Evolutionary conservation across 768 basidiomycete genomes (phyloP).

Genomic region (Boletus fagicola): DNA sequence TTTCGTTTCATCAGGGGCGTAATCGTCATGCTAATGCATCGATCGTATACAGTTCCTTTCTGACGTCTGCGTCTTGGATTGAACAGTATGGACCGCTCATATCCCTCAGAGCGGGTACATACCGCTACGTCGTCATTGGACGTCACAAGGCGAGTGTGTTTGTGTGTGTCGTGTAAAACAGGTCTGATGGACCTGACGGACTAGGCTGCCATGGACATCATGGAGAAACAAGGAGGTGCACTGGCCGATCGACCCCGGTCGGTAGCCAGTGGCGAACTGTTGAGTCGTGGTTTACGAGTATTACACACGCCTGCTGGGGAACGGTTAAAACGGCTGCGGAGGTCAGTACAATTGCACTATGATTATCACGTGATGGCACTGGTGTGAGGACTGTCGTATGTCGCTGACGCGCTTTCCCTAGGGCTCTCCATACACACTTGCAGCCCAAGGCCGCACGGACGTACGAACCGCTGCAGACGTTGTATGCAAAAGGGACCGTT

Average conservation of each 20-base stretch:
- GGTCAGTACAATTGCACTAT: constrained; percentile 29
- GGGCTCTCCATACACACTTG: constrained; percentile 54
- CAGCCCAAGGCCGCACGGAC: constrained; percentile 45
- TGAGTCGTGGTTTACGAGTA: constrained; percentile 53
- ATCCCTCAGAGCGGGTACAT: constrained; percentile 45
- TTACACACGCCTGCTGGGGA: constrained; percentile 49
- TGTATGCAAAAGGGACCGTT: constrained; percentile 21
- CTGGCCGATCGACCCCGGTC: constrained; percentile 47
- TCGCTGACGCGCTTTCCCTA: constrained; percentile 11
- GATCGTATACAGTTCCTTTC: constrained; percentile 3
- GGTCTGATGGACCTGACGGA: constrained; percentile 3
- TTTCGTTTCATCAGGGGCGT: not conserved
- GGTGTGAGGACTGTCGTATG: not conserved
- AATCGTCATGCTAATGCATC: not conserved
- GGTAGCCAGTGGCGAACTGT: constrained; percentile 48
- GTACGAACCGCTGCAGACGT: constrained; percentile 45
- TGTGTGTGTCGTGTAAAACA: not conserved
- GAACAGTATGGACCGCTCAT: constrained; percentile 57
- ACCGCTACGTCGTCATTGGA: constrained; percentile 20
- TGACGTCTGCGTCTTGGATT: constrained; percentile 48
- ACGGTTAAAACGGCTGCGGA: constrained; percentile 52
- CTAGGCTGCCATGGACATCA: constrained; percentile 54
- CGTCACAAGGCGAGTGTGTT: constrained; percentile 14
- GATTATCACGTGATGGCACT: not conserved
- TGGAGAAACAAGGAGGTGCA: constrained; percentile 55